Conservation (phyloP, 73 alveolate genomes). For the Breviolum minutum region DNA sequence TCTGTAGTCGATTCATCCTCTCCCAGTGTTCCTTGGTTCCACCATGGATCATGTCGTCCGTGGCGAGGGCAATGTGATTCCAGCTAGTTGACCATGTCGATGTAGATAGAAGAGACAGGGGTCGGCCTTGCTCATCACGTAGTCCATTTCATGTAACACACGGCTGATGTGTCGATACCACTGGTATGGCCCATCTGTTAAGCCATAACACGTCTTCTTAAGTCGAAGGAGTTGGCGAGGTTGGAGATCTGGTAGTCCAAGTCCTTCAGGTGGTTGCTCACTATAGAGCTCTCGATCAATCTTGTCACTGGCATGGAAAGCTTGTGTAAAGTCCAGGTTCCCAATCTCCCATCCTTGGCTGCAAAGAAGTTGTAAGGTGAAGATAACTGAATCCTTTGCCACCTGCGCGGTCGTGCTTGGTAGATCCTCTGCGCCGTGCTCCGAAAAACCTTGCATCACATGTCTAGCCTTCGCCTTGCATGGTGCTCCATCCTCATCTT, state of each 20-base stretch:
- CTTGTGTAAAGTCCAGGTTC: slow-evolving; percentile 39
- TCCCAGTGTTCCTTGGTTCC: too few relatives aligned
- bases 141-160: not conserved
- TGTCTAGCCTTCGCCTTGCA: slow-evolving; percentile 19
- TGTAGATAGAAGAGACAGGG: not conserved
- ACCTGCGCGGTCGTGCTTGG: slow-evolving; percentile 6
- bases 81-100: too few relatives aligned
- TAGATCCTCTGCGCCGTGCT: not conserved
- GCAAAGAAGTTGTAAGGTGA: not conserved
- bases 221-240: not conserved
- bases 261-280: not conserved
- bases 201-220: slow-evolving; percentile 41
- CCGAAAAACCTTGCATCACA: slow-evolving; percentile 36
- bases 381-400: not conserved
- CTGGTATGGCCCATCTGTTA: slow-evolving; percentile 14
- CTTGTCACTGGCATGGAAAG: not conserved
- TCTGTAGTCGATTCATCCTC: too few relatives aligned
- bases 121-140: slow-evolving; percentile 1
- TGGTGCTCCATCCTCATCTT: not conserved
- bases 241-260: not conserved
- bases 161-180: slow-evolving; percentile 23
- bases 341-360: not conserved
- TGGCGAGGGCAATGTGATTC: slow-evolving; percentile 23
- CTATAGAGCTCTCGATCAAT: slow-evolving; percentile 10
- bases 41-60: too few relatives aligned